These are phyloP conservation scores for Nyctanthes arbortristis DNA, from an alignment of 257 asterid species.

Conservation along the genomic window DNA sequence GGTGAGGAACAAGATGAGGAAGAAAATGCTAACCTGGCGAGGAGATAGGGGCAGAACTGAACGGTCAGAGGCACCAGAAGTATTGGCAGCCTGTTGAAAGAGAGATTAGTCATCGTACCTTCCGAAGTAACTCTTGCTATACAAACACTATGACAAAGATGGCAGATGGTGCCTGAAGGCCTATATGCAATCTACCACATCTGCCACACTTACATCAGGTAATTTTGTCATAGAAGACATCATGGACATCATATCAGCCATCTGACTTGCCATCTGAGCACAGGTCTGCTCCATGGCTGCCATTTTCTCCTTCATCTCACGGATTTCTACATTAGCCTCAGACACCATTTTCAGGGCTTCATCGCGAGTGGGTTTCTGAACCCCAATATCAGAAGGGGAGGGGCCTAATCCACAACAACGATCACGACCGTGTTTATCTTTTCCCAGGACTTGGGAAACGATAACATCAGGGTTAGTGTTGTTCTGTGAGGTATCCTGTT, in stretches of 20 bases:
- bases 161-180: neutral
- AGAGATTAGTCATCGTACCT: neutral
- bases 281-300: constrained; percentile 44
- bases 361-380: constrained; percentile 7
- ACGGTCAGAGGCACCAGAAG: constrained; percentile 14
- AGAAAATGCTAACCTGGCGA: constrained; percentile 25
- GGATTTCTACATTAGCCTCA: constrained; percentile 36
- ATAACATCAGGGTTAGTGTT: constrained; percentile 18
- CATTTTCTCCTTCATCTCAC: constrained; percentile 37
- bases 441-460: constrained; percentile 25
- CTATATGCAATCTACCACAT: constrained; percentile 18
- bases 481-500: constrained; percentile 12
- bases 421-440: constrained; percentile 14
- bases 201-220: constrained; percentile 19
- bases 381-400: constrained; percentile 17
- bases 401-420: constrained; percentile 22
- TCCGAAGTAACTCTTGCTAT: neutral
- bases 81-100: constrained; percentile 17
- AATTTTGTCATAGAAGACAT: constrained; percentile 36
- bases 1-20: neutral
- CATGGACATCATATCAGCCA: constrained; percentile 48
- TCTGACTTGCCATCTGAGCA: constrained; percentile 43
- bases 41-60: constrained; percentile 9
- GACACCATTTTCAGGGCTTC: constrained; percentile 28
- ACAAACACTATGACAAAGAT: neutral